Base-by-base conservation (phyloP, 2,329 filamentous ascomycete species). In the Ceratocystis variospora region DNA sequence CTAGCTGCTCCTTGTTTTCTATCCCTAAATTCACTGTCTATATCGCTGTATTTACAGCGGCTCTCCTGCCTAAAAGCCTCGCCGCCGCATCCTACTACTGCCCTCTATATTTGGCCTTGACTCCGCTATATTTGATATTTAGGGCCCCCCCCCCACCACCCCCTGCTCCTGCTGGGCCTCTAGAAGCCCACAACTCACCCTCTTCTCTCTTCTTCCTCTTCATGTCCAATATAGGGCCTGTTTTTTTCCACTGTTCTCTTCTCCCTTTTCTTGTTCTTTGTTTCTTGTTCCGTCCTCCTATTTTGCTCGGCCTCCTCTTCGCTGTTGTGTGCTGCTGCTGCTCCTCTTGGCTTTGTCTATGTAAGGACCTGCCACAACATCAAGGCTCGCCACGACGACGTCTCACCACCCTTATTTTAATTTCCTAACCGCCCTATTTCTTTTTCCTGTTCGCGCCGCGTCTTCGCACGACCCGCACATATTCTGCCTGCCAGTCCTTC, bases 201-300 rank as follows among this genome's bases (percentile, higher is more conserved):
- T 22, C 50, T 55, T 55, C 31, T 48, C 19, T 53, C 22, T 8
- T 53, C 19, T 15, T 53, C 48, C 22, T 22, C 19, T 53, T 25
- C 8, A 53, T 25, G 28, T n/a, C 53, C 53, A 59, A 59, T 59
- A 59, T 59, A 59, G 53, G 53, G 53, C 48, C 15, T 59, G 28
- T 59, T 17, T 19, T 2, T 25, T 59, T 37, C 28, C n/a, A 3
- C 28, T 19, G 6, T 33, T 33, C 53, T 3, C 25, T 19, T 59
- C 53, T 59, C 53, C 53, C 53, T 31, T 59, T 59, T 31, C 5
- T 28, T 53, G 12, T 12, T 41, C 37, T 41, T 41, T 0, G 10
- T 41, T 41, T 41, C 37, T 41, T 41, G 10, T 3, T 12, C 3
- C 10, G 33, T 37, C 33, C 53, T 57, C 22, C 31, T 15, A 10